Conservation (phyloP, 169 alveolate genomes). For the Eimeria nieschulzi region DNA sequence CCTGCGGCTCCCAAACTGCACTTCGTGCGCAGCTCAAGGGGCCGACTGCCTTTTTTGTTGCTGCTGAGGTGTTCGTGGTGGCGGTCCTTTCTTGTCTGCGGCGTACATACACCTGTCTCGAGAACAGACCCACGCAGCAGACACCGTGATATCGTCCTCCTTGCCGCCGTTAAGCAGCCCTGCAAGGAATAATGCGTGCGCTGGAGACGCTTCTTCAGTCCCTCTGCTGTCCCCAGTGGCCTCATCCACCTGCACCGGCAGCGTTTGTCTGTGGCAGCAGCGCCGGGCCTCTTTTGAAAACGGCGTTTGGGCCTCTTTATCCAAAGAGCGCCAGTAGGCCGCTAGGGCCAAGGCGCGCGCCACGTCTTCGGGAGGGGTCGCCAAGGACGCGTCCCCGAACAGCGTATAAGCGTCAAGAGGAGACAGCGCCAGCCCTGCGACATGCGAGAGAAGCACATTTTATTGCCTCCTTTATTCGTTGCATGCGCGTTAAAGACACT, state of each 20-base stretch:
- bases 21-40: no score
- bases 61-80: not conserved
- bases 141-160: slow-evolving; percentile 80
- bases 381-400: slow-evolving; percentile 40
- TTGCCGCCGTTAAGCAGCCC: slow-evolving; percentile 77
- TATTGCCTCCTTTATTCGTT: no score
- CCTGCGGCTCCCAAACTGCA: no score
- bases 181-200: slow-evolving; percentile 7
- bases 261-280: slow-evolving; percentile 10
- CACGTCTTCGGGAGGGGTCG: slow-evolving; percentile 75
- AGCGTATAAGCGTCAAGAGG: slow-evolving; percentile 78
- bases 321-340: slow-evolving; percentile 77
- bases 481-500: no score
- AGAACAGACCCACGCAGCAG: slow-evolving; percentile 79
- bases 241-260: slow-evolving; percentile 2
- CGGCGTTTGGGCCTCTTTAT: slow-evolving; percentile 75
- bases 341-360: slow-evolving; percentile 80
- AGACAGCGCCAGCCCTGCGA: slow-evolving; percentile 76
- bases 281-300: slow-evolving; percentile 51
- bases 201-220: not conserved
- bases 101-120: slow-evolving; percentile 2
- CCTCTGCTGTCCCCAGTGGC: not conserved
- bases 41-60: no score
- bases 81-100: not conserved
- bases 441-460: not conserved